These are phyloP conservation scores for Mortierella sp. DNA, from an alignment of 371 early-diverging fungal species.

Conservation along the genomic window DNA sequence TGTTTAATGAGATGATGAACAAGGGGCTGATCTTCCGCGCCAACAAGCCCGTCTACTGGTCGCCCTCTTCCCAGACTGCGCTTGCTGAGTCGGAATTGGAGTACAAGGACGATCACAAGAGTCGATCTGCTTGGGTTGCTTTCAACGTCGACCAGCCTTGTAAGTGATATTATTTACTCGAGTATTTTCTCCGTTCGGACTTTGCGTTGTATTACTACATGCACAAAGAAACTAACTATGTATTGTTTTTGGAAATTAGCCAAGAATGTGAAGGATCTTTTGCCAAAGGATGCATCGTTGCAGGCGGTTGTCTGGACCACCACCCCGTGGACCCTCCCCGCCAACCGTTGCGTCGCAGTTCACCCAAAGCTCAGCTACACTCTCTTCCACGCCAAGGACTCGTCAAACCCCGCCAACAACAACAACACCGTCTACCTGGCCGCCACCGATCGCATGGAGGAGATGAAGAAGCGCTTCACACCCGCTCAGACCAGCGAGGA, in stretches of 20 bases:
- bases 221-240: background rate
- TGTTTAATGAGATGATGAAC: conserved; percentile 84
- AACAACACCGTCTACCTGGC: conserved; percentile 60
- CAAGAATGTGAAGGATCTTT: conserved; percentile 15
- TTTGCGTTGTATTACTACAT: background rate
- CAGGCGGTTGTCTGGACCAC: conserved; percentile 94
- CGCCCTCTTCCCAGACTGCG: conserved; percentile 92
- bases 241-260: conserved; percentile 3
- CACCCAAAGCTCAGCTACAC: conserved; percentile 82
- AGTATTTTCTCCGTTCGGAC: background rate
- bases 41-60: conserved; percentile 92
- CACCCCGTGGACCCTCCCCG: conserved; percentile 97
- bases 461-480: conserved; percentile 44
- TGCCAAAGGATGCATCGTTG: conserved; percentile 37
- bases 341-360: conserved; percentile 89
- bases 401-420: conserved; percentile 18
- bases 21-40: conserved; percentile 63
- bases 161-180: conserved; percentile 29
- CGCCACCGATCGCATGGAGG: conserved; percentile 62
- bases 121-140: conserved; percentile 81
- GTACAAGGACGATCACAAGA: conserved; percentile 87
- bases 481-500: background rate
- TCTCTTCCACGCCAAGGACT: conserved; percentile 58
- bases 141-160: conserved; percentile 64
- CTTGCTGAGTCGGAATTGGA: conserved; percentile 95